phyloP scores from a whole-genome alignment of 2,329 filamentous ascomycete species.

The Ophiostoma perfectum region DNA sequence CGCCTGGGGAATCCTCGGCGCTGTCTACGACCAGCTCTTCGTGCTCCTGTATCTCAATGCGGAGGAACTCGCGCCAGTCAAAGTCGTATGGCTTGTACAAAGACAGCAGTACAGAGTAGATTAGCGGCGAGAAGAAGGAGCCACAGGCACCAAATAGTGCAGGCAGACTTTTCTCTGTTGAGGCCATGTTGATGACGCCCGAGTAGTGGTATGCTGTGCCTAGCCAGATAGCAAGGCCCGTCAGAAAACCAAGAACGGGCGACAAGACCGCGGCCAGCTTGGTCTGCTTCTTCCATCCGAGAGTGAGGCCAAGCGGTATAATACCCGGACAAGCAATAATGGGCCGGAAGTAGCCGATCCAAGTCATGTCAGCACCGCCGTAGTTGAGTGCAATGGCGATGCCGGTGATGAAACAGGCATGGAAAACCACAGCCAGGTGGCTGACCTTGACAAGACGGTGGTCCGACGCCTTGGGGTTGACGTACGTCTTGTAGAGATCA shows the following conservation, averaged over 20 bases:
- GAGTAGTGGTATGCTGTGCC: constrained; percentile 33
- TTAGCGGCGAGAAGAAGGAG: constrained; percentile 42
- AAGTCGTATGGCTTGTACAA: constrained; percentile 35
- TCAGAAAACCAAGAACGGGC: constrained; percentile 34
- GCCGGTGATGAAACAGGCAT: constrained; percentile 33
- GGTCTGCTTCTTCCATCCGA: constrained; percentile 37
- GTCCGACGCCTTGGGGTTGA: constrained; percentile 30
- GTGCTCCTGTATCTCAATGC: constrained; percentile 43
- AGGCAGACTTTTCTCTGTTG: constrained; percentile 37
- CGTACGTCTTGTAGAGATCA: constrained; percentile 38
- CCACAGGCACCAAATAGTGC: constrained; percentile 42
- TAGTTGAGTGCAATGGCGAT: constrained; percentile 37
- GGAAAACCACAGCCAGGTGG: constrained; percentile 34
- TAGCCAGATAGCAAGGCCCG: constrained; percentile 37
- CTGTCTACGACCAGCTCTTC: constrained; percentile 26
- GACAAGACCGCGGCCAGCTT: constrained; percentile 34
- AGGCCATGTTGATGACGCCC: constrained; percentile 34
- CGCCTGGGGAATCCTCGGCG: not conserved
- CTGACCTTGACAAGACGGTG: constrained; percentile 32
- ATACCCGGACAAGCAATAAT: constrained; percentile 32
- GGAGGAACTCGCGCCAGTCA: constrained; percentile 39
- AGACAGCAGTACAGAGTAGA: constrained; percentile 44
- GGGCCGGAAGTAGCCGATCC: constrained; percentile 33
- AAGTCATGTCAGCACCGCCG: constrained; percentile 36
- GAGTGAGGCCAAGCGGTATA: constrained; percentile 35